These are phyloP conservation scores for Claviceps cyperi DNA, from an alignment of 2,329 filamentous ascomycete genomes.

Conservation along the genomic window DNA sequence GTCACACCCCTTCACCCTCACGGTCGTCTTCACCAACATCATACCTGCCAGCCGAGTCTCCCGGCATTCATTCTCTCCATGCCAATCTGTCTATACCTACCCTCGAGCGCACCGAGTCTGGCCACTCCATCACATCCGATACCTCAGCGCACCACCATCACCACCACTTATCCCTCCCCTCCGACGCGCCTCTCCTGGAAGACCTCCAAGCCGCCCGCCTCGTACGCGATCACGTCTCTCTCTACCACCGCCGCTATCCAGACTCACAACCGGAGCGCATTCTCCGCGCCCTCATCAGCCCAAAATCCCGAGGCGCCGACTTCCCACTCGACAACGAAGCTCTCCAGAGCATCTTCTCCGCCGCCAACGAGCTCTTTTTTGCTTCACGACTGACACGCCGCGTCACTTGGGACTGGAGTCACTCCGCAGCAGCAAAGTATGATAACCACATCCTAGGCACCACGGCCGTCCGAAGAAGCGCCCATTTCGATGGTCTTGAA, in stretches of 20 bases:
- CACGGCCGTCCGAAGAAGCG: slow-evolving; percentile 39
- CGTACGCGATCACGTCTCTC: slow-evolving; percentile 33
- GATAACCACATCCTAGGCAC: slow-evolving; percentile 44
- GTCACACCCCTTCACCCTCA: slow-evolving; percentile 9
- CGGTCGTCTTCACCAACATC: slow-evolving; percentile 11
- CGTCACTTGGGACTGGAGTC: slow-evolving; percentile 49
- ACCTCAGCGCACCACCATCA: slow-evolving; percentile 12
- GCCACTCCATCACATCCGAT: slow-evolving; percentile 31
- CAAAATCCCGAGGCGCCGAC: slow-evolving; percentile 27
- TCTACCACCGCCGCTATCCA: slow-evolving; percentile 27
- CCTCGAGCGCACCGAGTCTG: slow-evolving; percentile 36
- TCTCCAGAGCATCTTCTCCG: slow-evolving; percentile 42
- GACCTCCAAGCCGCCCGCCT: slow-evolving; percentile 33
- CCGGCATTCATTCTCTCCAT: neutral
- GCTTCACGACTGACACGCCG: slow-evolving; percentile 38
- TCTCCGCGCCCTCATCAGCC: slow-evolving; percentile 41
- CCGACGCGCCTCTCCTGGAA: slow-evolving; percentile 9
- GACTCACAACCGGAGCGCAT: slow-evolving; percentile 43
- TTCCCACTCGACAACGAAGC: slow-evolving; percentile 43
- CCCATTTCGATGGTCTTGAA: slow-evolving; percentile 37
- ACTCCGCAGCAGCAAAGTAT: slow-evolving; percentile 33
- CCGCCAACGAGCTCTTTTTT: slow-evolving; percentile 51
- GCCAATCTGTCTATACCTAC: slow-evolving; percentile 4
- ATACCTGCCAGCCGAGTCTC: neutral
- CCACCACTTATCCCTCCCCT: slow-evolving; percentile 15